Base-by-base conservation (phyloP, 2,329 filamentous ascomycete species). In the Sporothrix schenckii region DNA sequence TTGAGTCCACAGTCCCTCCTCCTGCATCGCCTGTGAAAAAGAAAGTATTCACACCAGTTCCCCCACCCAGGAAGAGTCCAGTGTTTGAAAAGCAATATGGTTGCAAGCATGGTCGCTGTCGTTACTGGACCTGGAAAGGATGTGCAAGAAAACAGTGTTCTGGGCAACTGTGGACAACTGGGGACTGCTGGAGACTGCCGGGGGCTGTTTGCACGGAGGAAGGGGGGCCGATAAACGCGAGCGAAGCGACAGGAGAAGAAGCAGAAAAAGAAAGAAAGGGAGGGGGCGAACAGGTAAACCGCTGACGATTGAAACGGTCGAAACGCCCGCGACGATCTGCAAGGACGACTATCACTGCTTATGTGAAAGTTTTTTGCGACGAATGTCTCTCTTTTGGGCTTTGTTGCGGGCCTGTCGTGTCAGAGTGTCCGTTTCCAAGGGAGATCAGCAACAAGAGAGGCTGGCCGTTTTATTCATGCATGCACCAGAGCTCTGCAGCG, bases 241-340 rank as follows among this genome's bases (percentile, higher is more conserved):
- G 47, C 61, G 24, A 65, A 34, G 61, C 61, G 61, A 47, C 39
- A 16, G n/a, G 21, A 30, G 11, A 65, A 30, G 16, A 47, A 14
- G 14, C 41, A 13, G 27, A 27, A 34, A 21, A 30, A 11, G 39
- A 47, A 21, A 11, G 24, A 24, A 47, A 11, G 19, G 49, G 19
- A 9, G 21, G 16, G 21, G 39, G 27, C 24, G 61, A 34, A 44
- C 41, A 10, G 41, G 4, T 4, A 44, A 44, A 44, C 41, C 14
- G 41, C 41, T 9, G 11, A 44, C 11, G 41, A 44, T 14, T 44
- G 9, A 54, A 27, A 53, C 21, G 27, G 27, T 34, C 11, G 44
- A 49, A 65, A 65, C 24, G 44, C 34, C 44, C 14, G n/a, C 61
- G 44, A 65, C 61, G 61, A 50, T 65, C 44, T 63, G 39, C n/a